Base-by-base conservation (phyloP, 176 grass and related monocot species). In the Hyparrhenia diplandra region DNA sequence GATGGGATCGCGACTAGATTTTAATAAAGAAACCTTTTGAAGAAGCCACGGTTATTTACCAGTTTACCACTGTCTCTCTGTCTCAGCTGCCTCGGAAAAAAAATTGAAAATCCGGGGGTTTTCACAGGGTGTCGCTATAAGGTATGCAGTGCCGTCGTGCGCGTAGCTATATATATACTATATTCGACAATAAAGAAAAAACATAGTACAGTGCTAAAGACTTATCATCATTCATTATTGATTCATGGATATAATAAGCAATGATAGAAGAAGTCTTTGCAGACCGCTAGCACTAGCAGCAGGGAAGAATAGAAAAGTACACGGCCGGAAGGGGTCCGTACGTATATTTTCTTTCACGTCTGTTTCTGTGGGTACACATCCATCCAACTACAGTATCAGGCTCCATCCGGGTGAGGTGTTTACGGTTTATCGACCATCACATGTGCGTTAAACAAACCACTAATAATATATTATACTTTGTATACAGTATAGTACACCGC, bases 251-350 rank as follows among this genome's bases (percentile, higher is more conserved):
- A 85, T 89, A 85, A 47, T 89, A 89, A 18, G 27, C 77, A 89
- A 81, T 85, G 16, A 85, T 89, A n/a, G n/a, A n/a, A 14, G 34
- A 85, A 45, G 71, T n/a, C 80, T n/a, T 85, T 18, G 55, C 55
- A 27, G 70, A 75, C 24, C n/a, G n/a, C n/a, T n/a, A n/a, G n/a
- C 59, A 35, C 28, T 2, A 3, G 20, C 40, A 12, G 40, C 40
- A 42, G 45, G 14, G 16, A 17, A 30, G 35, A 58, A 46, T 85
- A 85, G 27, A 89, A 89, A 85, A 89, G 77, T 85, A 89, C 87
- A 46, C 7, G 5, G 36, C 10, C 47, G 59, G 23, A 45, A 73
- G 64, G 25, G 64, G 52, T 89, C 77, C 77, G 11, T 71, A 34
- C 55, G 25, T 62, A 39, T 81, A 55, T 67, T 58, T 76, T 46